Evolutionary conservation across 2,329 filamentous ascomycete species (phyloP), one percentile per base, ranked within the genome.

Genomic region (Pseudogymnoascus sp.): DNA sequence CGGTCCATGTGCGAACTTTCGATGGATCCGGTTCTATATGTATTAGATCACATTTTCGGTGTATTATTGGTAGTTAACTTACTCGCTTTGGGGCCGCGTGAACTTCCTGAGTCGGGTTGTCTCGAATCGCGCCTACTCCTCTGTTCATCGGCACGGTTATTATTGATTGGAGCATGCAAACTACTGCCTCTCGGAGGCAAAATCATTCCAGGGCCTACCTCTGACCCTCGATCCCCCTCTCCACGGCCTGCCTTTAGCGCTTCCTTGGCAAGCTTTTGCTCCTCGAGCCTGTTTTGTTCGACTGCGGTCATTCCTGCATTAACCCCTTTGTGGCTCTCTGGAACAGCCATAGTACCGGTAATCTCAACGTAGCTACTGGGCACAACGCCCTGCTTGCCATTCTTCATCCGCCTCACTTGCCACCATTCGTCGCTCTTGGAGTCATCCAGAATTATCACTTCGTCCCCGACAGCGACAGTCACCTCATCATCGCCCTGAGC

Each of bases 401-500:
- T 97, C 78, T 92, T 95, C 66, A 97, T 72, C 37, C 92, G 85
- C 64, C 90, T 85, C 37, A 99, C 91, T 79, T 94, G 92, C 93
- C 94, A 97, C 94, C 94, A 99, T 73, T 99, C 94, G 64, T 97
- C 92, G 66, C 92, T 97, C 76, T 92, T 94, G 35, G 81, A 85
- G 71, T 97, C 92, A 72, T 99, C 93, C 62, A 97, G 74, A 61
- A 99, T 80, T 45, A 96, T 78, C 41, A 99, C 93, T 71, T 99
- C 93, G 72, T 99, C 94, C 41, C 89, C 94, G 21, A 89, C 83
- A 26, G 84, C 87, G 55, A 99, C 94, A 0, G 91, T 96, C 58
- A 99, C 93, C 75, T 99, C 94, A 70, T 99, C 94, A 6, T 96
- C 90, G 37, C 92, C 92, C 73, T 97, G 93, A 0, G 94, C 94